Base-by-base conservation (phyloP, 352 stramenopile species). In the Globisporangium rhizosaccharum region DNA sequence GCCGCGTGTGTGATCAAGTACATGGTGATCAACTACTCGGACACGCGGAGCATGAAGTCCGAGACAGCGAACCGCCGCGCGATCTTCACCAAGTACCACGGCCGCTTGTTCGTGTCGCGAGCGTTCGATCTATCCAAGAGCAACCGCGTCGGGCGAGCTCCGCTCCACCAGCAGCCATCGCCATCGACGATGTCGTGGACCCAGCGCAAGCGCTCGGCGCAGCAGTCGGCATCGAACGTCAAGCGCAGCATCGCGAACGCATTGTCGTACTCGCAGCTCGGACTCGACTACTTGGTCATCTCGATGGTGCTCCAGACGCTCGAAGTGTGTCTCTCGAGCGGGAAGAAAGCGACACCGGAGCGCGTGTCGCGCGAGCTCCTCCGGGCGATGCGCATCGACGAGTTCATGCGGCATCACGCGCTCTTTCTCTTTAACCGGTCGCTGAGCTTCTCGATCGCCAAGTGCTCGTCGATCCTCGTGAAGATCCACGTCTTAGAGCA, bases 1-100 rank as follows among this genome's bases (percentile, higher is more conserved):
- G 83, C 85, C 4, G 79, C 85, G 7, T 82, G 77, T 37, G 85
- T 92, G 53, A 79, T 95, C 65, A 92, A 93, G 72, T 92, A 90
- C 58, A 93, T 95, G 85, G 83, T 92, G 47, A 79, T 95, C 60
- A 95, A 95, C 64, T 95, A 93, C 68, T 92, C 85, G n/a, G 82
- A 90, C 60, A 90, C 84, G 23, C 71, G 79, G 37, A 95, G 82
- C 48, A 76, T 93, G 58, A 95, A 92, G 61, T 90, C 84, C 2
- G 85, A 95, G 59, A 86, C 81, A 12, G 78, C 84, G 45, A 95
- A 95, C 59, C 83, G 85, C 20, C 81, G 82, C 41, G 76, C 83
- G 28, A 82, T 93, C 26, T 95, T 95, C 53, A 88, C 85, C 1
- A 91, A 92, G 61, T 89, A 92, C 51, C 85, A 91, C 62, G 76